Evolutionary conservation across 306 rosid genomes (phyloP), one percentile per base, ranked within the genome.

Genomic region (Luffa aegyptiaca): DNA sequence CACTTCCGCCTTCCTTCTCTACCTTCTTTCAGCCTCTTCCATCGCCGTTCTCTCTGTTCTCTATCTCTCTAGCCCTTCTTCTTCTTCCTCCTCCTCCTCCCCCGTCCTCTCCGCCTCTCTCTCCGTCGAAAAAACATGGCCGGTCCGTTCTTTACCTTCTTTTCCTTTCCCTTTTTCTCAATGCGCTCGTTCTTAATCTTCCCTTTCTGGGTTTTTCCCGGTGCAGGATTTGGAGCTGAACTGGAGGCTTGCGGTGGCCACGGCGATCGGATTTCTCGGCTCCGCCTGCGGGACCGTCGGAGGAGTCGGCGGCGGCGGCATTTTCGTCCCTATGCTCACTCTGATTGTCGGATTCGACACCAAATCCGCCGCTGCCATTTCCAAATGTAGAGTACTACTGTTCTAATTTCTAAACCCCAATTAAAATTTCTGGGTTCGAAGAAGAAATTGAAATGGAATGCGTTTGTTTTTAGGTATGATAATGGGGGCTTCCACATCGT

Each of bases 241-340:
- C 84, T 95, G 96, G 99, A 90, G 84, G 52, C 76, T 95, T 80
- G 89, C 69, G 82, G 79, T 88, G 83, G 97, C 93, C 1, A 93
- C 99, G 0, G 80, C 89, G 68, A 93, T 95, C 51, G 93, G 97
- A 44, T 95, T 95, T 77, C 81, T 92, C 46, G 99, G 99, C 33
- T 95, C 96, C 6, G 97, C 97, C 8, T 95, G 89, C 81, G 97
- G 97, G 76, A 93, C 97, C 1, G 99, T 95, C 18, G 99, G 99
- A 61, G 99, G 99, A 2, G 94, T 95, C 8, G 99, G 98, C 21
- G 97, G 97, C 5, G 97, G 97, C 31, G 99, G 99, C 84, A 95
- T 95, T 75, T 95, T 95, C 39, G 97, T 95, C 72, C 99, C 99
- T 11, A 93, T 95, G 97, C 92, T 95, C 57, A 93, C 92, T 84